A percentile compares a stretch with the other conserved stretches of the same genome.
phyloP scores from a whole-genome alignment of 2,329 filamentous ascomycete genomes.

The Aspergillus calidoustus region DNA sequence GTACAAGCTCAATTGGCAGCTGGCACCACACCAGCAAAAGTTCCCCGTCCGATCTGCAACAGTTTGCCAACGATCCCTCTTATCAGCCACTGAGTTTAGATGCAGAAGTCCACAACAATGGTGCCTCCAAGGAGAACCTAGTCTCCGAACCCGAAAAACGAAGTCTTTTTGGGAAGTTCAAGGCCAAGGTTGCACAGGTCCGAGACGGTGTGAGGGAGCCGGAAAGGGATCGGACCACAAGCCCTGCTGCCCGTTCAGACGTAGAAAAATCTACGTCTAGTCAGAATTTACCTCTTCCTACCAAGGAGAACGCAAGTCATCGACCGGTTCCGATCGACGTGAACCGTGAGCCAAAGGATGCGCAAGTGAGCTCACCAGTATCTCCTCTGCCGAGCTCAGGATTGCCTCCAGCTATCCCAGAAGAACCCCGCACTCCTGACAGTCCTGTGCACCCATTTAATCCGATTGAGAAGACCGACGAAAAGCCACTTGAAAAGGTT shows the following conservation, averaged over 20 bases:
- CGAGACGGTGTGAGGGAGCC: conserved; percentile 60
- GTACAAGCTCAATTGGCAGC: conserved; percentile 71
- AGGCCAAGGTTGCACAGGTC: conserved; percentile 62
- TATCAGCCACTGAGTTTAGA: conserved; percentile 43
- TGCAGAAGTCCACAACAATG: conserved; percentile 43
- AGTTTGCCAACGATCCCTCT: conserved; percentile 43
- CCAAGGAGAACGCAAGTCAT: conserved; percentile 26
- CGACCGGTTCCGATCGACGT: conserved; percentile 32
- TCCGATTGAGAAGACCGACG: neutral
- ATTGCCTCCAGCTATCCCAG: conserved; percentile 39
- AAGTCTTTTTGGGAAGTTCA: conserved; percentile 67
- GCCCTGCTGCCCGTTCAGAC: conserved; percentile 52
- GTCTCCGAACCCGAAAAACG: conserved; percentile 57
- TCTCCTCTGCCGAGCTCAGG: conserved; percentile 37
- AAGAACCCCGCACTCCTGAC: conserved; percentile 39
- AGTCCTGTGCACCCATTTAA: conserved; percentile 17
- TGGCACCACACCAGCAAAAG: conserved; percentile 53
- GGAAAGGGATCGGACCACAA: conserved; percentile 59
- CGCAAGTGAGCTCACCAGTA: conserved; percentile 29
- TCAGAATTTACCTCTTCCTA: conserved; percentile 42
- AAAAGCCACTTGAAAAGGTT: neutral
- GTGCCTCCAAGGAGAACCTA: conserved; percentile 25
- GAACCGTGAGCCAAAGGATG: conserved; percentile 30
- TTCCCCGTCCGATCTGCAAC: conserved; percentile 49
- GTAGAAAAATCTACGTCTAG: conserved; percentile 38